phyloP scores from a whole-genome alignment of 2,329 filamentous ascomycete genomes.

The Penicillium sp. region DNA sequence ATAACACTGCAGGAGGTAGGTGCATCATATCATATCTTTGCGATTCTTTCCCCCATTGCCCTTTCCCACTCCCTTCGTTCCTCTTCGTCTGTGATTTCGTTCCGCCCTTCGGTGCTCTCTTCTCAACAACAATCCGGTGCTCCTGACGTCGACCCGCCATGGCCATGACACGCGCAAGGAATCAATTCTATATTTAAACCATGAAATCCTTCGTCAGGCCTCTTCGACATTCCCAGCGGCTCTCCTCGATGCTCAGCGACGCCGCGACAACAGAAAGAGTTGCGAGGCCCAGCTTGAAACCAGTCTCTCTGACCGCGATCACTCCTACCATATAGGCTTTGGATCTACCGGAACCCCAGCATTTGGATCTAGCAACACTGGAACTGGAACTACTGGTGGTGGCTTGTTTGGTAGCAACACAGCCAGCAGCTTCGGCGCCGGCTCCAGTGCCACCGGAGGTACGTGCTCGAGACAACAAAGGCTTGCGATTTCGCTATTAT shows the following conservation, averaged over 20 bases:
- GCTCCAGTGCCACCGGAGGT: conserved; percentile 35
- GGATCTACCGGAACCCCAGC: conserved; percentile 35
- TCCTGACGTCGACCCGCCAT: conserved; percentile 32
- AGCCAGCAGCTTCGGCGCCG: conserved; percentile 40
- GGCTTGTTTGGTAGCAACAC: conserved; percentile 36
- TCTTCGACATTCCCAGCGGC: conserved; percentile 16
- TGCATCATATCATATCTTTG: conserved; percentile 15
- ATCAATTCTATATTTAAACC: background rate
- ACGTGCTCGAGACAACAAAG: conserved; percentile 32
- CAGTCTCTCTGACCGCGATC: conserved; percentile 41
- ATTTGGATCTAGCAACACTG: conserved; percentile 36
- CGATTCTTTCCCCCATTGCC: conserved; percentile 1
- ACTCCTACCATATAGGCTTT: conserved; percentile 42
- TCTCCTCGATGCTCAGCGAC: conserved; percentile 28
- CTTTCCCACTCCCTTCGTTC: conserved; percentile 1
- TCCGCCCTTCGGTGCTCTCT: conserved; percentile 12
- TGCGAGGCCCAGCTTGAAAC: conserved; percentile 29
- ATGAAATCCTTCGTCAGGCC: conserved; percentile 15
- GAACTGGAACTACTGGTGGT: conserved; percentile 31
- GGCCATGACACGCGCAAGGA: conserved; percentile 24
- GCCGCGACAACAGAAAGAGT: conserved; percentile 32
- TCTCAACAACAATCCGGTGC: conserved; percentile 23
- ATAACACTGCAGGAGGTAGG: conserved; percentile 40
- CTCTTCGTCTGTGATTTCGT: conserved; percentile 2
- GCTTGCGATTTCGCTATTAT: conserved; percentile 23